Evolutionary conservation across 2,329 filamentous ascomycete species (phyloP).

Genomic region (Fusarium falciforme): DNA sequence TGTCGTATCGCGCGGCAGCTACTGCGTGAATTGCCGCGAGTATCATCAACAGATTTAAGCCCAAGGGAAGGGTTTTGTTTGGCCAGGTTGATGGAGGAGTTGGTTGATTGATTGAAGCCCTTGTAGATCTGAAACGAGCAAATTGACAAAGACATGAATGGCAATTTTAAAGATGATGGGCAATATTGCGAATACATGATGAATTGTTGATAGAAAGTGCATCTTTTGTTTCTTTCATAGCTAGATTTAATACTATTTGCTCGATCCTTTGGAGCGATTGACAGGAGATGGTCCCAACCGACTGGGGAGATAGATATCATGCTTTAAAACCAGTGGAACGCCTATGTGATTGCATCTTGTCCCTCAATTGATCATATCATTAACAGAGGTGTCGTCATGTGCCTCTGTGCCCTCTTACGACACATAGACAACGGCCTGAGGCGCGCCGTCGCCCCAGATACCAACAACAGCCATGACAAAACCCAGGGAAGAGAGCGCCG

Average conservation of each 20-base stretch:
- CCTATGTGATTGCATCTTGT: slow-evolving; percentile 29
- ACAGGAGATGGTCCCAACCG: slow-evolving; percentile 32
- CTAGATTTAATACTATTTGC: not conserved
- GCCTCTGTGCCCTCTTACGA: slow-evolving; percentile 37
- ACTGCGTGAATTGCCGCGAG: slow-evolving; percentile 14
- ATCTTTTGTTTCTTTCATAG: not conserved
- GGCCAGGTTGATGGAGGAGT: not conserved
- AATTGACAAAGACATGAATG: not conserved
- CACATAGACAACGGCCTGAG: slow-evolving; percentile 49
- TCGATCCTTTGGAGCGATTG: slow-evolving; percentile 20
- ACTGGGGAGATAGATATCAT: slow-evolving; percentile 6
- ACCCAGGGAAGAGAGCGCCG: slow-evolving; percentile 64
- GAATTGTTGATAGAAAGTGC: not conserved
- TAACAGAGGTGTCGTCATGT: slow-evolving; percentile 14
- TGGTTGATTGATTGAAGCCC: not conserved
- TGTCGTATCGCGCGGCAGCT: slow-evolving; percentile 2
- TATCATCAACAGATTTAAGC: slow-evolving; percentile 17
- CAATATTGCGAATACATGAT: not conserved
- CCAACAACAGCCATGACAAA: slow-evolving; percentile 73
- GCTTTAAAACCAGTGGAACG: slow-evolving; percentile 26
- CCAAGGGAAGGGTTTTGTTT: not conserved
- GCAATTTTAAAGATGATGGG: not conserved
- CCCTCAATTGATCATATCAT: slow-evolving; percentile 21
- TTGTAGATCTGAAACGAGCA: not conserved
- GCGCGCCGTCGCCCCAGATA: slow-evolving; percentile 72